Base-by-base conservation (phyloP, 352 stramenopile species). In the Nothophytophthora sp. region DNA sequence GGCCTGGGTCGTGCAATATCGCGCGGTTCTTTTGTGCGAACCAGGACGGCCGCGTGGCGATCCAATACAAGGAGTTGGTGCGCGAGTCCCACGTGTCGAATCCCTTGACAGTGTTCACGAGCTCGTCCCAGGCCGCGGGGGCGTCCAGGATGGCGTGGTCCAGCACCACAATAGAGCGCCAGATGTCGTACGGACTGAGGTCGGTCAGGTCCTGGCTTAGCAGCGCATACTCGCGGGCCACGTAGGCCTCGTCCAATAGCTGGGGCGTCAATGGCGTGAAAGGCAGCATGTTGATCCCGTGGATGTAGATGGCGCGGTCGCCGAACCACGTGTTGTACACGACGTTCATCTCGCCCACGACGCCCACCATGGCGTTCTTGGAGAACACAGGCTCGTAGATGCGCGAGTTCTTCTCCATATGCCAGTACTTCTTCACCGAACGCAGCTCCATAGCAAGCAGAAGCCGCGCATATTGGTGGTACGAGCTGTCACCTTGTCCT, bases 351-450 rank as follows among this genome's bases (percentile, higher is more conserved):
- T 90, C 83, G 20, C 79, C 82, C 5, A 92, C 68, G 27, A 91
- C 78, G 16, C 86, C 86, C 24, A 90, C 75, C 77, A 95, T 92
- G 25, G 70, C 67, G 56, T 92, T 92, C 50, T 76, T 61, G 16
- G 82, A 70, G 49, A 93, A 95, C 7, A 73, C 42, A 4, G 78
- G 73, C 44, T 90, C 81, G 60, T 93, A 92, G 34, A 92, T 87
- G 30, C 73, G 53, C 24, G 79, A 87, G 63, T 87, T 81, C 28
- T 69, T 30, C 18, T 55, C 43, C 76, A 99, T 98, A 49, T 98
- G 96, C 95, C 95, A 99, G 78, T 99, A 99, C 37, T 82, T 96
- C 60, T 98, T 93, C 22, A 93, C 87, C 15, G 90, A 90, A 4
- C 92, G 94, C 24, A 98, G 47, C 70, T 99, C 95, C 30, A 81